Evolutionary conservation across 1,139 yeast genomes (phyloP).

Genomic region (Kluyveromyces sp.): DNA sequence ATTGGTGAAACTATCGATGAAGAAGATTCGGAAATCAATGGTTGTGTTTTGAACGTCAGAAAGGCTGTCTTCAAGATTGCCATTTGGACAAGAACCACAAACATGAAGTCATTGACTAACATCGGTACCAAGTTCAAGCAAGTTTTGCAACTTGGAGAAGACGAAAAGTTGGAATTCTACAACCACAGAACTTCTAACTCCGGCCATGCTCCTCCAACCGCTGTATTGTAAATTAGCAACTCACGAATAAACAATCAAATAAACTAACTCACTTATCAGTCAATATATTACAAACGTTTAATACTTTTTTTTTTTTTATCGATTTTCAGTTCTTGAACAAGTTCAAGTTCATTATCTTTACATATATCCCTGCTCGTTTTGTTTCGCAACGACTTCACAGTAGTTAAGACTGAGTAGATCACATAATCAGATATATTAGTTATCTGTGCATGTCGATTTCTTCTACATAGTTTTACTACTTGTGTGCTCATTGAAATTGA

Average conservation of each 20-base stretch:
- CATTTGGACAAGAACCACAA: slow-evolving; percentile 83
- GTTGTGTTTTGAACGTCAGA: slow-evolving; percentile 87
- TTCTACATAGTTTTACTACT: too few relatives aligned
- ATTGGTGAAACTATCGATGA: slow-evolving; percentile 94
- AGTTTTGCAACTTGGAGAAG: slow-evolving; percentile 28
- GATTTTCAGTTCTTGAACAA: too few relatives aligned
- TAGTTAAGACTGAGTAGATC: not conserved
- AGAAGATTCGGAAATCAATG: slow-evolving; percentile 74
- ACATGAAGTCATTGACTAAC: slow-evolving; percentile 47
- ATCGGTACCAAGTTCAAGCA: slow-evolving; percentile 79
- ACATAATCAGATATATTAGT: too few relatives aligned
- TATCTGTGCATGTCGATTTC: too few relatives aligned
- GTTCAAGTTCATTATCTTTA: too few relatives aligned
- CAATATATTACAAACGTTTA: too few relatives aligned
- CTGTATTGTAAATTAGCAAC: slow-evolving; percentile 24
- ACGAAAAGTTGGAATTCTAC: slow-evolving; percentile 28
- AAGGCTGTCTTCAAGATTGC: slow-evolving; percentile 78
- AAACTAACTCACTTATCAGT: not conserved
- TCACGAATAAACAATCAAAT: not conserved
- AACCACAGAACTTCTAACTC: slow-evolving; percentile 30
- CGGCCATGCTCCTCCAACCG: slow-evolving; percentile 29
- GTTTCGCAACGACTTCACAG: not conserved
- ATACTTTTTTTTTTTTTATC: too few relatives aligned
- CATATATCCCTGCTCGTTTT: too few relatives aligned
- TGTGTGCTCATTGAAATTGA: too few relatives aligned